Base-by-base conservation (phyloP, 805 yeast species). In the Blastobotrys terrestris region DNA sequence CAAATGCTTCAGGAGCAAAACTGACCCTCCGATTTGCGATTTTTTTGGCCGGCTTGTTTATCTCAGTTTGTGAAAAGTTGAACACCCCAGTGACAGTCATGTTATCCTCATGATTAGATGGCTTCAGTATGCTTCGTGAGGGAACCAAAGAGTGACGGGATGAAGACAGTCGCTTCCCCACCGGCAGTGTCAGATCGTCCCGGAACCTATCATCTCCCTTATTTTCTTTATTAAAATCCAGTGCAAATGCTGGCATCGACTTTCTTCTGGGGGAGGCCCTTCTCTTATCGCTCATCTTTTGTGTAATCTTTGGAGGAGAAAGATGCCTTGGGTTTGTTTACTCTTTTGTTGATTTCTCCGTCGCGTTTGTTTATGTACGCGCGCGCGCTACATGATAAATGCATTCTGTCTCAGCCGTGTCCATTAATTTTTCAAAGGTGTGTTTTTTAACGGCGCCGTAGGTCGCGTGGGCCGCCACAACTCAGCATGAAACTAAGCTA, bases 231-330 rank as follows among this genome's bases (percentile, higher is more conserved):
- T 62, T 81, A 82, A 41, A 85, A 69, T 1, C 95, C 94, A 72
- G 92, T 85, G 39, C 85, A 78, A 68, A 86, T 94, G 1, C 90
- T 91, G 54, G 76, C 71, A 65, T 87, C 92, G 48, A 77, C 72
- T 49, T 76, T 74, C 66, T 79, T 70, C 14, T 71, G 68, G 11
- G 74, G 59, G 1, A 80, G 76, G 7, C 81, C 67, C 66, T 35
- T 39, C 18, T 39, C 31, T 26, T 14, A 8, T 22, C 39, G n/a
- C 16, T 44, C 20, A 31, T 31, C 22, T 4, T 18, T 16, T 13
- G 19, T n/a, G 44, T n/a, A n/a, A n/a, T n/a, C n/a, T n/a, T n/a
- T n/a, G n/a, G n/a, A n/a, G n/a, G 39, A 8, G 8, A 14, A 21
- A 16, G 18, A 31, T 41, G 44, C 13, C n/a, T 39, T 3, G 22